Evolutionary conservation across 441 rosid genomes (phyloP), one percentile per base, ranked within the genome.

Genomic region (Gossypium aridum): DNA sequence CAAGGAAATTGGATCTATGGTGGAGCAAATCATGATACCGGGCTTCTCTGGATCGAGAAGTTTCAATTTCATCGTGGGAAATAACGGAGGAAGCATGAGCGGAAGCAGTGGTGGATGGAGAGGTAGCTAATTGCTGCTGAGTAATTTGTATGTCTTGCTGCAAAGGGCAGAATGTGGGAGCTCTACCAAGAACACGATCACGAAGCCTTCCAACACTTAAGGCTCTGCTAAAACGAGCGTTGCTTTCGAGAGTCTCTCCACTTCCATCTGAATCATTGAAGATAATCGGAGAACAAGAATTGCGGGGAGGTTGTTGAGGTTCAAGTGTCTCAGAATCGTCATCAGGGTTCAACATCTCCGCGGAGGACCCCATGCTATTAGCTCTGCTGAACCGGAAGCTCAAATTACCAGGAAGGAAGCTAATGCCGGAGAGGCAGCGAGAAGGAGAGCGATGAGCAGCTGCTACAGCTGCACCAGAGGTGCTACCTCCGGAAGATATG

Each of bases 161-260:
- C 60, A 81, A 37, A 72, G 90, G 87, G 78, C 87, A 89, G 79
- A 82, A 83, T 28, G 94, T 76, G 20, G 99, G 85, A 72, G 98
- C 87, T n/a, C 96, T 81, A 22, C 91, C 93, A 75, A 96, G 94
- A 82, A 96, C 99, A 82, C 99, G 87, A 25, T 96, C 98, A 60
- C 98, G 97, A 69, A 96, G 97, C 81, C 99, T 85, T 77, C 99
- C 99, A 68, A 96, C 98, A 84, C 99, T 96, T 53, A 96, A 81
- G 16, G 99, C 89, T 81, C 99, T 83, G 73, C 97, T 93, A 86
- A 92, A 96, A 55, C 87, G 86, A 80, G 91, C 97, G 85, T 93
- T 93, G 66, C 87, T 82, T 2, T 93, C 98, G 66, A 83, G 86
- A 72, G 93, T 92, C 68, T 90, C 97, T n/a, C 87, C 86, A 63